Conservation (phyloP, 202 grass and related monocot genomes). For the Carex sylvatica region DNA sequence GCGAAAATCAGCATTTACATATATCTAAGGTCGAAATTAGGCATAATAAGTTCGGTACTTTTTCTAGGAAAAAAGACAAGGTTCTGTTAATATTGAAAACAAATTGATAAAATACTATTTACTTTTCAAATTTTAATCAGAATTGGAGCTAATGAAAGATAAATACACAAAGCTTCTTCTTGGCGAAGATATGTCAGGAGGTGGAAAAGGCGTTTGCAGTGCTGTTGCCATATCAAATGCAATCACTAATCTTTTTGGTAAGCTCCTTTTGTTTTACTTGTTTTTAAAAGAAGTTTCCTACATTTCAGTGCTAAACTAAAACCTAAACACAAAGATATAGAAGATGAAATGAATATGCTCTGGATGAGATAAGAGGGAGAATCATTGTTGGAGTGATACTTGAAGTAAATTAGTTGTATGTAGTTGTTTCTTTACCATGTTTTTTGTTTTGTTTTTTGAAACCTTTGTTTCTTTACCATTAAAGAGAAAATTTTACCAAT, state of each 20-base stretch:
- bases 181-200: constrained; percentile 84
- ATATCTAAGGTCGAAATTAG: neutral
- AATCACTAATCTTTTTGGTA: constrained; percentile 87
- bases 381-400: neutral
- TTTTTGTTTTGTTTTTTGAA: no score
- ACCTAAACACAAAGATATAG: neutral
- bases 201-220: constrained; percentile 69
- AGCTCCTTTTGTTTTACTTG: neutral
- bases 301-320: neutral
- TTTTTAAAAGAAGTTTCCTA: neutral
- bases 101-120: neutral
- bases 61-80: neutral
- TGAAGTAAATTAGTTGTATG: neutral
- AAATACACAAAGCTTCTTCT: constrained; percentile 76
- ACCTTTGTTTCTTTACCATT: neutral
- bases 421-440: neutral
- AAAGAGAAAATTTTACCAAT: neutral
- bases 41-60: neutral
- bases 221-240: constrained; percentile 74
- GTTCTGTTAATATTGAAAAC: neutral
- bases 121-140: constrained; percentile 28
- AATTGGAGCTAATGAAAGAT: constrained; percentile 87
- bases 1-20: neutral
- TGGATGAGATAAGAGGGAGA: neutral
- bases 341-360: neutral